Evolutionary conservation across 768 basidiomycete species (phyloP).

Genomic region (Pilatotrama ljubarskyi): DNA sequence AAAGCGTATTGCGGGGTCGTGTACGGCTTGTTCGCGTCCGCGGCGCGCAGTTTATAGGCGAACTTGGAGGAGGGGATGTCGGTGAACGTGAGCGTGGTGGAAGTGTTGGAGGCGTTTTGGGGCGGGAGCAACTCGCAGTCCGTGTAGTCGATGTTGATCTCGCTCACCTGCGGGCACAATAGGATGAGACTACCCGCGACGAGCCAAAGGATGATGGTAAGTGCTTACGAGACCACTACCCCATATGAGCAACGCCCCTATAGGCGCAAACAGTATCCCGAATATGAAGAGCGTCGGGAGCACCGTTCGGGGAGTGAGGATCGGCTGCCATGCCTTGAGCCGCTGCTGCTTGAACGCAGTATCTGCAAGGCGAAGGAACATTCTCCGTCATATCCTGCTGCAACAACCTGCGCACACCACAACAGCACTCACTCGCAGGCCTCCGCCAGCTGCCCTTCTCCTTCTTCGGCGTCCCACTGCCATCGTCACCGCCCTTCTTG

Average conservation of each 20-base stretch:
- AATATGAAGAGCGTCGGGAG: slow-evolving; percentile 95
- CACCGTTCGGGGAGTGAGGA: slow-evolving; percentile 96
- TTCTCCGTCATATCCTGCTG: slow-evolving; percentile 7
- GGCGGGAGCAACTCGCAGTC: slow-evolving; percentile 72
- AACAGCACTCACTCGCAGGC: slow-evolving; percentile 69
- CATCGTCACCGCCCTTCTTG: slow-evolving; percentile 25
- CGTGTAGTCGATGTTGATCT: slow-evolving; percentile 96
- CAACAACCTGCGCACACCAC: background rate
- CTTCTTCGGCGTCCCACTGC: slow-evolving; percentile 52
- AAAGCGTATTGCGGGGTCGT: slow-evolving; percentile 75
- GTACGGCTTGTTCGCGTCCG: slow-evolving; percentile 48
- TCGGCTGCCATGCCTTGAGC: slow-evolving; percentile 99
- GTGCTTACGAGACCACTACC: slow-evolving; percentile 63
- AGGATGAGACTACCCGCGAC: background rate
- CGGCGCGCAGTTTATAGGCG: slow-evolving; percentile 65
- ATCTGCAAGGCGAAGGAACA: slow-evolving; percentile 50
- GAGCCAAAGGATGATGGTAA: background rate
- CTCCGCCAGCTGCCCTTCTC: slow-evolving; percentile 84
- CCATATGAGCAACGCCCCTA: slow-evolving; percentile 94
- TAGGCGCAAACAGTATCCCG: slow-evolving; percentile 92
- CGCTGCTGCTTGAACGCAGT: slow-evolving; percentile 99
- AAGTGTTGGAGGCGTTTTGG: slow-evolving; percentile 33
- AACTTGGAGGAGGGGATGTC: slow-evolving; percentile 68
- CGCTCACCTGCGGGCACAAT: slow-evolving; percentile 64
- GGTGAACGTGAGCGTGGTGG: slow-evolving; percentile 40